Conservation (phyloP, 2,329 filamentous ascomycete genomes). For the Aspergillus quadricinctus region DNA sequence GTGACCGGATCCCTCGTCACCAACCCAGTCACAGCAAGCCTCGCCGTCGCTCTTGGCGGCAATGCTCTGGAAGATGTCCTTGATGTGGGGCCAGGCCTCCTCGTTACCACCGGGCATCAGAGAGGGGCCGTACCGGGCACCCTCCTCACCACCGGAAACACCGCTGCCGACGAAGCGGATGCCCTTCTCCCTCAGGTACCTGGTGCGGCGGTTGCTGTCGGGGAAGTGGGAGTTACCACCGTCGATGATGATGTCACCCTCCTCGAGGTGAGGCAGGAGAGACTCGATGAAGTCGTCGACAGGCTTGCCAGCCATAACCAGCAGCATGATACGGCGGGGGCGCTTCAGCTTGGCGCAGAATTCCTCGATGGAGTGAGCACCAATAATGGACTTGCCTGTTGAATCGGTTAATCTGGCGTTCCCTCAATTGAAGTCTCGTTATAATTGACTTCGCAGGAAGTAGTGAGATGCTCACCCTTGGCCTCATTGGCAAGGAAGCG, state of each 20-base stretch:
- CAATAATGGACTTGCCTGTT: slow-evolving; percentile 82
- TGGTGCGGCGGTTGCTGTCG: slow-evolving; percentile 94
- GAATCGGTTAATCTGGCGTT: slow-evolving; percentile 27
- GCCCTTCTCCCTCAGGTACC: slow-evolving; percentile 81
- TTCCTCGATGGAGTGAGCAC: slow-evolving; percentile 89
- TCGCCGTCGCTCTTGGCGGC: slow-evolving; percentile 96
- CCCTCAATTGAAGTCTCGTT: not conserved
- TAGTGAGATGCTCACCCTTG: slow-evolving; percentile 54
- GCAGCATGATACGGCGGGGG: slow-evolving; percentile 94
- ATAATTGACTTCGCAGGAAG: not conserved
- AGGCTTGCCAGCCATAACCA: slow-evolving; percentile 96
- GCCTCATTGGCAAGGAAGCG: slow-evolving; percentile 85
- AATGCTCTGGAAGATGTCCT: slow-evolving; percentile 98
- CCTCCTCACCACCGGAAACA: slow-evolving; percentile 99
- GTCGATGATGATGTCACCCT: slow-evolving; percentile 98
- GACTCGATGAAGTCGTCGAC: slow-evolving; percentile 99
- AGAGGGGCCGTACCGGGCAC: slow-evolving; percentile 93
- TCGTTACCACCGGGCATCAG: slow-evolving; percentile 99
- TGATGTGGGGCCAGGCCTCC: slow-evolving; percentile 96
- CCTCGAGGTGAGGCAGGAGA: slow-evolving; percentile 75
- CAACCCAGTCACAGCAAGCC: slow-evolving; percentile 99
- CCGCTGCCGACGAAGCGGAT: slow-evolving; percentile 94
- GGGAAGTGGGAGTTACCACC: slow-evolving; percentile 99
- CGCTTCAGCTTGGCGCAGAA: slow-evolving; percentile 96
- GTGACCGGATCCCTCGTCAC: slow-evolving; percentile 98